Evolutionary conservation across 1,284 basidiomycete species (phyloP).

Genomic region (Irpex sp.): DNA sequence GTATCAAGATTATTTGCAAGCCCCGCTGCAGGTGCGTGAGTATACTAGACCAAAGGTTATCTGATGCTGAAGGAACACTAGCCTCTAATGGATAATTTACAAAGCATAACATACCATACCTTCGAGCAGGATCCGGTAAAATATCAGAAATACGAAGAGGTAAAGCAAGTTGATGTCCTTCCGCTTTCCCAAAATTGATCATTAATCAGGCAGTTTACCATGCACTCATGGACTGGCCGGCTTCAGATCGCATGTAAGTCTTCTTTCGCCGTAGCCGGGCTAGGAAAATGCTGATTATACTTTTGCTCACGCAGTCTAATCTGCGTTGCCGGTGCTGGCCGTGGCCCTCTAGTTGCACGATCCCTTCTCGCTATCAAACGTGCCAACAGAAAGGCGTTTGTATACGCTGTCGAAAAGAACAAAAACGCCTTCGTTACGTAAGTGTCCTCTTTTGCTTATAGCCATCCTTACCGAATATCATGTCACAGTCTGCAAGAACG

Average conservation of each 20-base stretch:
- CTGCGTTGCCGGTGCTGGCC: constrained; percentile 91
- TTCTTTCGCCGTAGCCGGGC: background rate
- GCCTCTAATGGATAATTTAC: constrained; percentile 96
- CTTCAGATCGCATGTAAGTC: constrained; percentile 51
- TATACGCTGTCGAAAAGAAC: constrained; percentile 97
- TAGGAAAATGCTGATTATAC: constrained; percentile 1
- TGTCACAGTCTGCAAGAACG: constrained; percentile 70
- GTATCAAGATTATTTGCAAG: constrained; percentile 94
- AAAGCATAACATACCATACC: constrained; percentile 92
- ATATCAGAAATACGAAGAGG: constrained; percentile 94
- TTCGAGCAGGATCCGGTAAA: constrained; percentile 98
- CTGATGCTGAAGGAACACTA: constrained; percentile 27
- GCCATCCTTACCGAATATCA: background rate
- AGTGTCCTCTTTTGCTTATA: constrained; percentile 25
- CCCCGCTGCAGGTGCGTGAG: constrained; percentile 74
- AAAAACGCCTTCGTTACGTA: constrained; percentile 90
- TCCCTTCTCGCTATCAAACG: constrained; percentile 77
- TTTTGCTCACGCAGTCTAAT: constrained; percentile 49
- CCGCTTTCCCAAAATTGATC: background rate
- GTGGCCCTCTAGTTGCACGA: constrained; percentile 90
- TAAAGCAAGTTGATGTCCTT: constrained; percentile 17
- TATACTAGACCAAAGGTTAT: background rate
- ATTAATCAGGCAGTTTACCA: constrained; percentile 65
- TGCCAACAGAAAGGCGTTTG: constrained; percentile 55
- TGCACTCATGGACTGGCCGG: constrained; percentile 72